These are phyloP conservation scores for Hemisphaericaspora lyxosophila DNA, from an alignment of 1,139 yeast genomes.

Conservation along the genomic window DNA sequence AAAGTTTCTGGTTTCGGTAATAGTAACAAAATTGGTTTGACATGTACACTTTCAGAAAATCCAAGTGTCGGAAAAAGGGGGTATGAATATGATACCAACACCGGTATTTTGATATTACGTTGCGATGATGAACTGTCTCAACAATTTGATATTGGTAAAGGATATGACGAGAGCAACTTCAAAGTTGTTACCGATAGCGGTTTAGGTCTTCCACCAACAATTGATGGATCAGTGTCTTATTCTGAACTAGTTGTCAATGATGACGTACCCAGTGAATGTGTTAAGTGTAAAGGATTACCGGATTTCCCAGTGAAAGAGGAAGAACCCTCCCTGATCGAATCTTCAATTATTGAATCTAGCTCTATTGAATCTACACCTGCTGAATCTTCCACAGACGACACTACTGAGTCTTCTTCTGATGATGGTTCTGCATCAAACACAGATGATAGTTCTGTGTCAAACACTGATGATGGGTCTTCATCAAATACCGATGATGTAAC, in stretches of 20 bases:
- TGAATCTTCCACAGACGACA: too few species aligned
- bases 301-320: background rate
- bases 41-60: slow-evolving; percentile 16
- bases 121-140: slow-evolving; percentile 12
- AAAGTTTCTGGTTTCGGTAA: slow-evolving; percentile 33
- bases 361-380: too few species aligned
- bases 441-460: too few species aligned
- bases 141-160: slow-evolving; percentile 26
- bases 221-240: slow-evolving; percentile 16
- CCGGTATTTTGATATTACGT: slow-evolving; percentile 23
- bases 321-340: too few species aligned
- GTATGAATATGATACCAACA: slow-evolving; percentile 14
- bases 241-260: slow-evolving; percentile 20
- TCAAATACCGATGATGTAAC: too few species aligned
- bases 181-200: slow-evolving; percentile 18
- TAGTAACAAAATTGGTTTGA: slow-evolving; percentile 28
- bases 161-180: slow-evolving; percentile 16
- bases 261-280: slow-evolving; percentile 14
- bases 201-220: slow-evolving; percentile 13
- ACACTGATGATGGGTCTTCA: too few species aligned
- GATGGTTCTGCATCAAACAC: too few species aligned
- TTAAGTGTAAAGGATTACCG: slow-evolving; percentile 17
- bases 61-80: slow-evolving; percentile 13
- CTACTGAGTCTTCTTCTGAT: too few species aligned
- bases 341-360: too few species aligned